Percentiles rank a stretch among this genome's conserved stretches.
phyloP scores from a whole-genome alignment of 768 basidiomycete species.

The Pleurotus tuber-regium region DNA sequence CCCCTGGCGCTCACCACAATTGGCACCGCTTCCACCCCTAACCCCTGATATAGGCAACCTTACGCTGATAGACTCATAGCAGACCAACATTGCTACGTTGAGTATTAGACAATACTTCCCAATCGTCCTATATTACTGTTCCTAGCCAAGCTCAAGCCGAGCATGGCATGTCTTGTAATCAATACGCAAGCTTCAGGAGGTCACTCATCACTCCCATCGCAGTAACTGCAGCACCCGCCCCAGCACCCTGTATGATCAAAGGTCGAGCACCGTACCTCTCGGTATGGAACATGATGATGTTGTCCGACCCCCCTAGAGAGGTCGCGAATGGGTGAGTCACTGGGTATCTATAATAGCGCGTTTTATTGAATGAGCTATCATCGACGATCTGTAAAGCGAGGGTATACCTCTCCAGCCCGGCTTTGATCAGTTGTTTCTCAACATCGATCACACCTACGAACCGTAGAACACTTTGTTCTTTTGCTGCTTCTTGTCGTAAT shows the following conservation, averaged over 20 bases:
- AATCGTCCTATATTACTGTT: too few relatives aligned
- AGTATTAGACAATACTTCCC: too few relatives aligned
- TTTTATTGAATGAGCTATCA: background rate
- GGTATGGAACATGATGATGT: slow-evolving; percentile 97
- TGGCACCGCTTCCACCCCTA: too few relatives aligned
- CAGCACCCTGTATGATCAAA: slow-evolving; percentile 92
- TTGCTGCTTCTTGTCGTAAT: slow-evolving; percentile 73
- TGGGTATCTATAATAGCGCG: slow-evolving; percentile 63
- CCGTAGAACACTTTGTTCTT: slow-evolving; percentile 81
- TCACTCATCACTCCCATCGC: slow-evolving; percentile 98
- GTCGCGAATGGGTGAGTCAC: slow-evolving; percentile 92
- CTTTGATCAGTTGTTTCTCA: slow-evolving; percentile 66
- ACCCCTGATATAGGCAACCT: too few relatives aligned
- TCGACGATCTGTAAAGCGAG: slow-evolving; percentile 11
- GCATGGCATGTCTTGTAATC: too few relatives aligned
- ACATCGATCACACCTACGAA: slow-evolving; percentile 96
- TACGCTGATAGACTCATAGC: too few relatives aligned
- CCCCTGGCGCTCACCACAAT: too few relatives aligned
- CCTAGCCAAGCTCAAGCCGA: too few relatives aligned
- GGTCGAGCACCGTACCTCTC: slow-evolving; percentile 87
- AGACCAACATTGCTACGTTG: too few relatives aligned
- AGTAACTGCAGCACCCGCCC: slow-evolving; percentile 97
- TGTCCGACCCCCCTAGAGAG: slow-evolving; percentile 93
- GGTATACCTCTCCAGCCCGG: slow-evolving; percentile 83
- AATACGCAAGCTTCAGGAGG: slow-evolving; percentile 55